phyloP scores from a whole-genome alignment of 164 flowering plant genomes.

The Malania oleifera region DNA sequence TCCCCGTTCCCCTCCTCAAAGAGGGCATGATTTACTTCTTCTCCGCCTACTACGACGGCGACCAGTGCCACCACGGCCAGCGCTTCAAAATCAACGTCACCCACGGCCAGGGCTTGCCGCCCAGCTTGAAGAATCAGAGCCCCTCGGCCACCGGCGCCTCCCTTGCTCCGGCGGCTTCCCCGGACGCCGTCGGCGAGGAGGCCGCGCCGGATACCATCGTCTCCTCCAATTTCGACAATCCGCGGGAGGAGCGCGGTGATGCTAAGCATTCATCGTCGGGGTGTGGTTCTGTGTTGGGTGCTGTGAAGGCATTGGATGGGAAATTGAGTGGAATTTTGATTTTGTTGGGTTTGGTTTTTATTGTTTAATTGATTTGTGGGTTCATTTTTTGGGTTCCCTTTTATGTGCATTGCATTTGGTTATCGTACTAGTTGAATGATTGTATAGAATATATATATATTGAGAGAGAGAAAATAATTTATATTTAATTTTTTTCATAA shows the following conservation, averaged over 20 bases:
- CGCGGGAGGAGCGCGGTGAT: slow-evolving; percentile 30
- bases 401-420: no score
- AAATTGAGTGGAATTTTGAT: slow-evolving; percentile 17
- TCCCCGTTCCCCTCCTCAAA: slow-evolving; percentile 59
- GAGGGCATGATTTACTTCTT: slow-evolving; percentile 77
- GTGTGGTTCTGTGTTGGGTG: slow-evolving; percentile 16
- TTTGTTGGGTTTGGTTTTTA: slow-evolving; percentile 21
- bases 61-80: slow-evolving; percentile 78
- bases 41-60: slow-evolving; percentile 84
- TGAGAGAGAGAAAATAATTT: no score
- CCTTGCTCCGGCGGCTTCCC: slow-evolving; percentile 31
- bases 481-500: no score
- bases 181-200: no score
- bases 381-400: no score
- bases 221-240: slow-evolving; percentile 60
- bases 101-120: slow-evolving; percentile 74
- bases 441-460: no score
- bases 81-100: slow-evolving; percentile 70
- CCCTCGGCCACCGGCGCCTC: slow-evolving; percentile 49
- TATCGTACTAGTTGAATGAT: no score
- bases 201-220: slow-evolving; percentile 63
- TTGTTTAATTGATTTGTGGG: no score
- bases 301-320: slow-evolving; percentile 12
- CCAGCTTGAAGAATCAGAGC: slow-evolving; percentile 29
- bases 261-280: slow-evolving; percentile 22